Percentiles rank a stretch among this genome's conserved stretches.
Evolutionary conservation across 768 basidiomycete genomes (phyloP).

Genomic region (Ramaria sp.): DNA sequence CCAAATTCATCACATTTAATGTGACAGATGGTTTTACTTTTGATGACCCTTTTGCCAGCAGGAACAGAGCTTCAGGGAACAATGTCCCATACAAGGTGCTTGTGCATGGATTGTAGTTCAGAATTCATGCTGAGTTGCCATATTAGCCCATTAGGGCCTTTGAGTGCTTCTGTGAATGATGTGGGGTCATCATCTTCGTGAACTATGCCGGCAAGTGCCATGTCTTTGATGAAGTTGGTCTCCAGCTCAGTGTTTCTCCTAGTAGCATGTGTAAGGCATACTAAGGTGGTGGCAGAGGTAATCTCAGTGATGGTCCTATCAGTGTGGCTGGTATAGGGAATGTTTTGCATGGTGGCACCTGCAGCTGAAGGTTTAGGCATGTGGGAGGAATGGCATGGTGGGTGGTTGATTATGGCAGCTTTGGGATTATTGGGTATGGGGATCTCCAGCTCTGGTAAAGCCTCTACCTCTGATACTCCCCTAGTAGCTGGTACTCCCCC

Average conservation of each 20-base stretch:
- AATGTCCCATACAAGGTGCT: no score
- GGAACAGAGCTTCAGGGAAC: neutral
- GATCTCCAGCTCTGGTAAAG: neutral
- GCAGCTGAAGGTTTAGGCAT: neutral
- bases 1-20: no score
- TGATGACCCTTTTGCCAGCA: slow-evolving; percentile 14
- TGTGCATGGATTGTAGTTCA: no score
- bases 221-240: slow-evolving; percentile 5
- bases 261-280: neutral
- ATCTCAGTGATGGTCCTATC: neutral
- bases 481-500: neutral
- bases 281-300: neutral
- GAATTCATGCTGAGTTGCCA: no score
- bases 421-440: neutral
- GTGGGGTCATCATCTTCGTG: slow-evolving; percentile 15
- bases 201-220: slow-evolving; percentile 11
- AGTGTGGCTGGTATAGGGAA: neutral
- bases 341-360: neutral
- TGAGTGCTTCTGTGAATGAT: slow-evolving; percentile 14
- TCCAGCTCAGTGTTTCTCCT: neutral
- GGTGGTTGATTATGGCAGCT: neutral
- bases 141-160: slow-evolving; percentile 12
- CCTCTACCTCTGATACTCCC: no score
- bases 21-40: slow-evolving; percentile 12
- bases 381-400: neutral